A percentile compares a stretch with the other conserved stretches of the same genome.
Conservation (phyloP, 208 protist species). For the Vickermania spadyakhi region DNA sequence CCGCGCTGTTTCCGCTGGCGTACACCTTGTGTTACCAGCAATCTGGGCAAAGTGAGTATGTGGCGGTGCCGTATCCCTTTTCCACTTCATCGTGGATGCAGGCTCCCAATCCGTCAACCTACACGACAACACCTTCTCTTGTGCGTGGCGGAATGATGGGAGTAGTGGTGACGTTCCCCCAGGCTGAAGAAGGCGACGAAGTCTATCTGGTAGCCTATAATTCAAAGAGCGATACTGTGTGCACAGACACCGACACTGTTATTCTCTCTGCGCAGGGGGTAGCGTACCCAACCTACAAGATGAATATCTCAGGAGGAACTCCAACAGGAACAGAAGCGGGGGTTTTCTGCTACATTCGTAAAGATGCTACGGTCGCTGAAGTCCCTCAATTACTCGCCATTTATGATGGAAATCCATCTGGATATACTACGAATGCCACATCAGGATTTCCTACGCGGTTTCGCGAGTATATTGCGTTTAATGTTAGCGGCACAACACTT, state of each 20-base stretch:
- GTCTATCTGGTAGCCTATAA: constrained; percentile 69
- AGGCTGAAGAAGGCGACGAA: constrained; percentile 32
- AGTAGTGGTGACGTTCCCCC: constrained; percentile 44
- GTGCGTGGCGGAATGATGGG: constrained; percentile 49
- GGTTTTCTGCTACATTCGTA: constrained; percentile 71
- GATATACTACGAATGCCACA: constrained; percentile 50
- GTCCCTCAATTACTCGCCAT: constrained; percentile 69
- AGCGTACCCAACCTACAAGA: constrained; percentile 40
- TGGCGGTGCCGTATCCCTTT: constrained; percentile 48
- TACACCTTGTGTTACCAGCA: constrained; percentile 80
- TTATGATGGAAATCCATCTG: constrained; percentile 39
- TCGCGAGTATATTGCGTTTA: constrained; percentile 74
- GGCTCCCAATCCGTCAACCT: constrained; percentile 42
- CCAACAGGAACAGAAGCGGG: constrained; percentile 16
- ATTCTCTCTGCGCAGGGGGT: constrained; percentile 18
- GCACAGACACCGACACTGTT: constrained; percentile 32
- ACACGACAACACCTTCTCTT: constrained; percentile 31
- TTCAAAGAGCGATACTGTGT: constrained; percentile 55
- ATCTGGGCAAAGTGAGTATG: constrained; percentile 56
- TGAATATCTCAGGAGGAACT: constrained; percentile 39
- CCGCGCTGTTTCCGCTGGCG: constrained; percentile 44
- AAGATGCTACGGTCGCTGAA: constrained; percentile 66
- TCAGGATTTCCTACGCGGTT: constrained; percentile 9
- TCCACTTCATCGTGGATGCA: constrained; percentile 6
- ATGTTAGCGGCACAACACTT: constrained; percentile 42